Conservation (phyloP, 2,329 filamentous ascomycete genomes). For the Leptographium radiaticola region DNA sequence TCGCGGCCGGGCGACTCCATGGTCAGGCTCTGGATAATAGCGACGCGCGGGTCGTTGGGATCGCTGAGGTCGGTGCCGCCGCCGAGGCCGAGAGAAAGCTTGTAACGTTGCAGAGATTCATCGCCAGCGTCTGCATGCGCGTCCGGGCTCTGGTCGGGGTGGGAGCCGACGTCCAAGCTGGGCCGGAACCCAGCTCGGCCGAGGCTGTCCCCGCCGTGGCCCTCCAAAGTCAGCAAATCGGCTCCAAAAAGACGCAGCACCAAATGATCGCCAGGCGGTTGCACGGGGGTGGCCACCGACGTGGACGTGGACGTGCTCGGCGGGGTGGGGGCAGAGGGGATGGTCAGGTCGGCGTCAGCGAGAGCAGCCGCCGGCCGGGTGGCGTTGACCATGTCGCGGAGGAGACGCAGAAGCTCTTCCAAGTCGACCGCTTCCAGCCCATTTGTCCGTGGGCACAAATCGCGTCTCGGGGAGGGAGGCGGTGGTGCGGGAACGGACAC, state of each 20-base stretch:
- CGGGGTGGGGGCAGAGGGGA: not conserved
- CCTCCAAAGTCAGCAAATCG: constrained; percentile 1
- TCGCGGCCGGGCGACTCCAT: constrained; percentile 72
- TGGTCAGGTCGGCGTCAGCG: not conserved
- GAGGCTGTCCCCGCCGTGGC: constrained; percentile 1
- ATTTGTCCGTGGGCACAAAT: not conserved
- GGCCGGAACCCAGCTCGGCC: not conserved
- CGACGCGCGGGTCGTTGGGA: constrained; percentile 73
- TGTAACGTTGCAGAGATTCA: constrained; percentile 94
- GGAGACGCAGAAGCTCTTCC: constrained; percentile 4
- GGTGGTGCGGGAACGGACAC: constrained; percentile 7
- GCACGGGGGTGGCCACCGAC: not conserved
- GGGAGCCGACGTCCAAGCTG: not conserved
- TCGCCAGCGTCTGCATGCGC: constrained; percentile 49
- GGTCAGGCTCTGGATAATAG: constrained; percentile 83
- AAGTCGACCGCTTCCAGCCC: constrained; percentile 1
- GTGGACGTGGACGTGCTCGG: not conserved
- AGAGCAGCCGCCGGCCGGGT: not conserved
- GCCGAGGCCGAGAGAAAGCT: constrained; percentile 82
- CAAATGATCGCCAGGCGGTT: not conserved
- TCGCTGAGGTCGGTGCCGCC: constrained; percentile 60
- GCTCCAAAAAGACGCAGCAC: not conserved
- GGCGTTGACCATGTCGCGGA: not conserved
- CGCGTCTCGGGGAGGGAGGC: constrained; percentile 2
- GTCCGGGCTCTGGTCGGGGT: not conserved